phyloP scores from a whole-genome alignment of 805 yeast species.

The Ogataea nakhonphanomensis region DNA sequence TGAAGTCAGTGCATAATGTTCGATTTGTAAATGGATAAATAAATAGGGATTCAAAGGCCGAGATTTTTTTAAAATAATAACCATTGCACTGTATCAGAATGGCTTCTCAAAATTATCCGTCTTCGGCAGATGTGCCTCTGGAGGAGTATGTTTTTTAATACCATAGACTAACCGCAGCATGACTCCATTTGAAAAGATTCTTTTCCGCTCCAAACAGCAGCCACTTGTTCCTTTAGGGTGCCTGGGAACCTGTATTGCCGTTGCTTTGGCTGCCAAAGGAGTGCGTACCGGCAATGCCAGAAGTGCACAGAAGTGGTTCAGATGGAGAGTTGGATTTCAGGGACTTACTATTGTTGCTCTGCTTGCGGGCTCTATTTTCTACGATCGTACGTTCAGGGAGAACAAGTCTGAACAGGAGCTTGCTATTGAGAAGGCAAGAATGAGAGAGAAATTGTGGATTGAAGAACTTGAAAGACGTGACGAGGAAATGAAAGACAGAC shows the following conservation, averaged over 20 bases:
- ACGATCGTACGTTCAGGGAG: constrained; percentile 47
- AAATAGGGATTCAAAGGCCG: no score
- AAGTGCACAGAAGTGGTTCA: constrained; percentile 81
- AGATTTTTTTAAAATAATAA: background rate
- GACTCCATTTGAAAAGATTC: constrained; percentile 53
- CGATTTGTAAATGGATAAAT: no score
- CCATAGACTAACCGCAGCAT: constrained; percentile 36
- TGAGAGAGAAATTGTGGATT: constrained; percentile 85
- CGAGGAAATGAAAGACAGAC: constrained; percentile 62
- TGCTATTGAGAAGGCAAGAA: constrained; percentile 73
- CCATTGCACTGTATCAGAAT: constrained; percentile 12
- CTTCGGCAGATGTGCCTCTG: constrained; percentile 45
- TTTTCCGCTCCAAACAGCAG: constrained; percentile 70
- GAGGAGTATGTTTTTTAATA: constrained; percentile 43
- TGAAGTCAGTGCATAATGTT: background rate
- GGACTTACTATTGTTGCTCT: constrained; percentile 79
- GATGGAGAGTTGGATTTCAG: constrained; percentile 87
- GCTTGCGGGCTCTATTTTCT: constrained; percentile 72
- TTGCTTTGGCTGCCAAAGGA: constrained; percentile 72
- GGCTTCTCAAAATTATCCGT: constrained; percentile 43
- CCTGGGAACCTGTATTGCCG: constrained; percentile 75
- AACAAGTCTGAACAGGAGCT: constrained; percentile 58
- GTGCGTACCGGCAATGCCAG: constrained; percentile 67
- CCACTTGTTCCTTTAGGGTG: constrained; percentile 88
- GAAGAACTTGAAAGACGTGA: constrained; percentile 89